A percentile compares a stretch with the other conserved stretches of the same genome.
phyloP scores from a whole-genome alignment of 805 yeast genomes.

The Yarrowia sp. region DNA sequence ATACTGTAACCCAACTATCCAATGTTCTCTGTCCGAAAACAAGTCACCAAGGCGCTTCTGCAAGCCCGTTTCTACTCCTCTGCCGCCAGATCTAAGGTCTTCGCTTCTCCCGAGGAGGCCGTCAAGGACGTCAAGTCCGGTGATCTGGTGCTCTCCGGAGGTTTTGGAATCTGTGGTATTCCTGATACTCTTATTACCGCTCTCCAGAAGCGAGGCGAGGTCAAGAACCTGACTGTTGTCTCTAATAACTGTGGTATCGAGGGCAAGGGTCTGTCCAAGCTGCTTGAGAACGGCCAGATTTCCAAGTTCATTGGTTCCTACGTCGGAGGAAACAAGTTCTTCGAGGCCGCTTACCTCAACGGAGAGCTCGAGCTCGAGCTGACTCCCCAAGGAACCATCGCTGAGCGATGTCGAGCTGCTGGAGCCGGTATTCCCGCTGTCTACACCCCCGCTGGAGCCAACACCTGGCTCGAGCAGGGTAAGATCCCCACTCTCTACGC shows the following conservation, averaged over 20 bases:
- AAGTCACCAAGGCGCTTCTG: conserved; percentile 2
- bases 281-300: conserved; percentile 45
- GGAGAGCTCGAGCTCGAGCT: conserved; percentile 48
- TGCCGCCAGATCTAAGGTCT: conserved; percentile 19
- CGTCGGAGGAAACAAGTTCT: conserved; percentile 46
- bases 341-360: conserved; percentile 42
- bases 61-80: conserved; percentile 14
- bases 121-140: conserved; percentile 31
- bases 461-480: conserved; percentile 51
- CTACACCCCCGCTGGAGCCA: conserved; percentile 50
- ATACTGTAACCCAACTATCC: background rate
- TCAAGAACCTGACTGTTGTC: conserved; percentile 39
- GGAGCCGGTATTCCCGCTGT: conserved; percentile 51
- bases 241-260: conserved; percentile 51
- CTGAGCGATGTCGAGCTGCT: conserved; percentile 49
- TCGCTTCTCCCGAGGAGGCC: conserved; percentile 18
- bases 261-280: conserved; percentile 44
- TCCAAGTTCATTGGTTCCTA: conserved; percentile 47
- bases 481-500: conserved; percentile 45
- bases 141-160: conserved; percentile 45
- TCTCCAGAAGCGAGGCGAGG: conserved; percentile 37
- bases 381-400: conserved; percentile 52
- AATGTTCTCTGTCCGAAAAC: conserved; percentile 17
- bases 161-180: conserved; percentile 49
- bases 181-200: conserved; percentile 47